A percentile compares a stretch with the other conserved stretches of the same genome.
phyloP scores from a whole-genome alignment of 495 filamentous ascomycete species.

The Neurospora sp. region DNA sequence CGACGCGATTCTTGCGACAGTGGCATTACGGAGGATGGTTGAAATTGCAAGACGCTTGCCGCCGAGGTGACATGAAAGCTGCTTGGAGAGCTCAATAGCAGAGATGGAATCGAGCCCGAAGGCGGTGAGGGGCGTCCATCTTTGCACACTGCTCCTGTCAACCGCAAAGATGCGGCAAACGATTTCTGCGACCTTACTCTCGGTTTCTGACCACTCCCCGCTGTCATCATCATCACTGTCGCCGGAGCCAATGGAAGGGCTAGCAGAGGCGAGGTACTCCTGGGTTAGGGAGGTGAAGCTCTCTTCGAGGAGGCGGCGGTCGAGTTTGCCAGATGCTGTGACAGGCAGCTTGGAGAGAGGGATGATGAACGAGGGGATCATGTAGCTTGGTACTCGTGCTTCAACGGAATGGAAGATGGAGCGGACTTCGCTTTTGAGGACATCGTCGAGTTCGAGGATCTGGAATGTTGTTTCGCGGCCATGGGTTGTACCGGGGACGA shows the following conservation, averaged over 20 bases:
- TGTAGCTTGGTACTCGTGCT: constrained; percentile 48
- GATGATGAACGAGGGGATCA: constrained; percentile 59
- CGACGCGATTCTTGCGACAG: constrained; percentile 43
- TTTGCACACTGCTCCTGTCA: constrained; percentile 44
- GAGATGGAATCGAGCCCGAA: constrained; percentile 76
- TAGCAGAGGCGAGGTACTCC: constrained; percentile 8
- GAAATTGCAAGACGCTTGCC: constrained; percentile 44
- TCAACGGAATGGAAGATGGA: constrained; percentile 32
- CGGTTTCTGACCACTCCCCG: constrained; percentile 39
- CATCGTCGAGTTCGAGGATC: constrained; percentile 16
- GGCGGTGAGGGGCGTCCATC: constrained; percentile 34
- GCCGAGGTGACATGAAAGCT: constrained; percentile 32
- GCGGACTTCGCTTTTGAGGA: constrained; percentile 12
- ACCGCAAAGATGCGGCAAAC: constrained; percentile 33
- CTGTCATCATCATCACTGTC: constrained; percentile 20
- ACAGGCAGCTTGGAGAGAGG: constrained; percentile 53
- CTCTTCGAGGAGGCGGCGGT: constrained; percentile 22
- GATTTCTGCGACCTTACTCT: constrained; percentile 40
- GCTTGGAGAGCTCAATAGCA: constrained; percentile 55
- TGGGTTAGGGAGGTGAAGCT: constrained; percentile 11
- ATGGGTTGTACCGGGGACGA: constrained; percentile 29
- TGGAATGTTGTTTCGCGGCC: constrained; percentile 9
- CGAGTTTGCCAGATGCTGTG: constrained; percentile 54
- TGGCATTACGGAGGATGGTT: constrained; percentile 51
- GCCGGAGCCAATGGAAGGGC: constrained; percentile 16